Evolutionary conservation across 208 protist species (phyloP), one percentile per base, ranked within the genome.

Genomic region (Wallacemonas sp.): DNA sequence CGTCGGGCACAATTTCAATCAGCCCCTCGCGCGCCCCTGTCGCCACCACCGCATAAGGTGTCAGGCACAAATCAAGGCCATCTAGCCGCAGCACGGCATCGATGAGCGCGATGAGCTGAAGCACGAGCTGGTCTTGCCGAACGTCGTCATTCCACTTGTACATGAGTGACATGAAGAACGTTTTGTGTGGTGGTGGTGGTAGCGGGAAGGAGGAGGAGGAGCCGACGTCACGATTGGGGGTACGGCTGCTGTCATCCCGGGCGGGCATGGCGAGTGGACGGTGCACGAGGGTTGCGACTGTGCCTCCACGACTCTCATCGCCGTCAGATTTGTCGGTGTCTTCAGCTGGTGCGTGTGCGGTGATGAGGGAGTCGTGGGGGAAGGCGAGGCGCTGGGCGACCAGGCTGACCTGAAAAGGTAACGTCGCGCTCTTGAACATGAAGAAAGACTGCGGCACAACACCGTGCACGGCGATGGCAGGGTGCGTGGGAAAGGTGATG

Each of bases 41-140:
- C 14, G 96, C 93, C 0, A 97, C 46, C 1, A 98, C 96, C 26
- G 84, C 75, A 68, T 99, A 99, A 0, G 95, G 93, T 24, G 91
- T 98, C 2, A 99, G 80, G 42, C 91, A 87, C 3, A 99, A 69
- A 74, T 98, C 96, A 15, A 99, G 76, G 9, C 95, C 94, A 38
- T 98, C 90, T 41, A 93, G 86, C 55, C 94, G 90, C 21, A 98
- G 72, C 22, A 98, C 70, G 14, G 59, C 59, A 73, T 99, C 96
- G 78, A 98, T 96, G 2, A 98, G 62, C 9, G 68, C 53, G 9
- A 99, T 79, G 2, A 97, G 45, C 66, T 98, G 96, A 36, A 99
- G 79, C n/a, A 98, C 89, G 8, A 99, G 79, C 76, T 99, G 97
- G 69, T 99, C 98, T 77, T 99, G 98, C 44, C 98, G 81, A 17